phyloP scores from a whole-genome alignment of 2,329 filamentous ascomycete species.

The Albophoma yamanashiensis region DNA sequence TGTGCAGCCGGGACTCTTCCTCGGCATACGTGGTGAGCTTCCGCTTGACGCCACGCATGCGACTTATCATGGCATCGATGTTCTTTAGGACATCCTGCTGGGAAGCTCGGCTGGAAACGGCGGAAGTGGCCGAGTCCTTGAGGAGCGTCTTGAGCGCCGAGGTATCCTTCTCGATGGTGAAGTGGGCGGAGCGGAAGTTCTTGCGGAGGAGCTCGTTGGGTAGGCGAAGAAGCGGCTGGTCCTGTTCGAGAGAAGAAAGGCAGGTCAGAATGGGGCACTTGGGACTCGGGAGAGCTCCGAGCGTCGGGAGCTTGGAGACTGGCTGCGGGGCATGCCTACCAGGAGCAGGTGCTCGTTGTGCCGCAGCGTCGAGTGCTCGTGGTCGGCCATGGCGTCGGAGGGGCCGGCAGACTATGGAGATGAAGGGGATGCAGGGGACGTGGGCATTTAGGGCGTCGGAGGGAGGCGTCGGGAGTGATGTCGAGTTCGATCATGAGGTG shows the following conservation, averaged over 20 bases:
- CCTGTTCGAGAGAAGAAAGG: conserved; percentile 35
- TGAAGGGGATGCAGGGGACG: not conserved
- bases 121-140: conserved; percentile 54
- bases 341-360: conserved; percentile 68
- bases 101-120: conserved; percentile 49
- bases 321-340: conserved; percentile 29
- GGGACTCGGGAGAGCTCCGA: not conserved
- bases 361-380: conserved; percentile 56
- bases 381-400: conserved; percentile 39
- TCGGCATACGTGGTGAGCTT: conserved; percentile 70
- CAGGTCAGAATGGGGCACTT: not conserved
- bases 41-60: conserved; percentile 78
- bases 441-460: not conserved
- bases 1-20: conserved; percentile 69
- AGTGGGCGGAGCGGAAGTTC: conserved; percentile 82
- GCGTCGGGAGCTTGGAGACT: not conserved
- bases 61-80: conserved; percentile 74
- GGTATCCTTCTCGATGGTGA: conserved; percentile 63
- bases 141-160: conserved; percentile 49
- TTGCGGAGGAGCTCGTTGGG: conserved; percentile 88
- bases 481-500: not conserved
- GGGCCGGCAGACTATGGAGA: not conserved
- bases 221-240: conserved; percentile 87
- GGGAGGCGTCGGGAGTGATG: not conserved
- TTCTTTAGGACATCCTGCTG: conserved; percentile 66